Percentiles rank a stretch among this genome's conserved stretches.
These are phyloP conservation scores for Nicotiana obtusifolia DNA, from an alignment of 257 asterid species.

Conservation along the genomic window DNA sequence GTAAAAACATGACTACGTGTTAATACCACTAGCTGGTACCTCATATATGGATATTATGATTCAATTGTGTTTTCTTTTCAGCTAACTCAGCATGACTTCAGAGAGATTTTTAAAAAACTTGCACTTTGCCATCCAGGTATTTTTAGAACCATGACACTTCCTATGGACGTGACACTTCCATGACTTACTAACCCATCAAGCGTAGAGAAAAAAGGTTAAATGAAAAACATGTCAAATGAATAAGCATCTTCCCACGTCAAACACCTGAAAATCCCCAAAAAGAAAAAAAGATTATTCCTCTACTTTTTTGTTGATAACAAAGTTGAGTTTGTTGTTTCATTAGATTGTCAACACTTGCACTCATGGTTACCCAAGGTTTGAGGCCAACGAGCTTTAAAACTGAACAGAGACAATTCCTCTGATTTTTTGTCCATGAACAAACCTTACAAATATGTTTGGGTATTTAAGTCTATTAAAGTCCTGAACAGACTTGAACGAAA, in stretches of 20 bases:
- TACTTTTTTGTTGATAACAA: not conserved
- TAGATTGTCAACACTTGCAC: not conserved
- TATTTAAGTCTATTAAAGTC: no score
- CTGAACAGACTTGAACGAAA: no score
- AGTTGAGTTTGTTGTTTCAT: not conserved
- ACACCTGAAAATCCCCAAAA: no score
- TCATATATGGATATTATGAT: not conserved
- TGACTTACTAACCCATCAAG: not conserved
- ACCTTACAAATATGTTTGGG: no score
- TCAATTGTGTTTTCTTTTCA: not conserved
- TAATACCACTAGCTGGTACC: not conserved
- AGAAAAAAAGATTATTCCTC: no score
- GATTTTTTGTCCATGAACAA: no score
- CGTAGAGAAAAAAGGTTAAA: not conserved
- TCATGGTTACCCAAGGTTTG: not conserved
- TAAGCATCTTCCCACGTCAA: no score
- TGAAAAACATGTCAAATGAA: not conserved
- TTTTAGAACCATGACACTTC: not conserved
- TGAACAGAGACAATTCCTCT: no score
- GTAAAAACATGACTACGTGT: not conserved
- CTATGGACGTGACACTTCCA: not conserved
- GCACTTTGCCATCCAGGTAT: not conserved
- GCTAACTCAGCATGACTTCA: not conserved
- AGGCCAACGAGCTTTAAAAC: not conserved
- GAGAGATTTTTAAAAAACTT: not conserved